These are phyloP conservation scores for Escovopsis sp. DNA, from an alignment of 2,329 filamentous ascomycete species.

Conservation along the genomic window DNA sequence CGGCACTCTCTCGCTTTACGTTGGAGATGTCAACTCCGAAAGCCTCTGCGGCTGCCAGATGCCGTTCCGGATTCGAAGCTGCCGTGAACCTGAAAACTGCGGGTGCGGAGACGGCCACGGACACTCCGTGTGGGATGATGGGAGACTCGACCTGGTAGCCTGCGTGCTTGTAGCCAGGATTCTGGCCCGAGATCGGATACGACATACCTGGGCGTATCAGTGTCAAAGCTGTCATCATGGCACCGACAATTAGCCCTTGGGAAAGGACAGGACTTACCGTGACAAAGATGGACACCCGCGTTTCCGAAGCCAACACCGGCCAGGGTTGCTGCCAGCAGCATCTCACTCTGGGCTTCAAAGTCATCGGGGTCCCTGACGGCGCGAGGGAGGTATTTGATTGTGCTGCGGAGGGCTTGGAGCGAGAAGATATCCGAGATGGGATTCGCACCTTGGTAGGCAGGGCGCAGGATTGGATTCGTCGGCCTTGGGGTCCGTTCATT, in stretches of 20 bases:
- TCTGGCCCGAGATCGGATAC: slow-evolving; percentile 92
- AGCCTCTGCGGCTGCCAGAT: slow-evolving; percentile 73
- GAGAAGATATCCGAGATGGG: slow-evolving; percentile 97
- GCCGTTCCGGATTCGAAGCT: slow-evolving; percentile 80
- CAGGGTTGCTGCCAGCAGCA: slow-evolving; percentile 87
- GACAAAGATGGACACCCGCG: slow-evolving; percentile 74
- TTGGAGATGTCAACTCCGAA: slow-evolving; percentile 84
- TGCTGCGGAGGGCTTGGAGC: slow-evolving; percentile 65
- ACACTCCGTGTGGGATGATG: slow-evolving; percentile 92
- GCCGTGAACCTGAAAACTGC: slow-evolving; percentile 91
- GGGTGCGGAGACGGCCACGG: slow-evolving; percentile 83
- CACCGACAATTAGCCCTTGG: no score
- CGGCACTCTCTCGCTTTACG: slow-evolving; percentile 79
- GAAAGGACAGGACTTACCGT: slow-evolving; percentile 27
- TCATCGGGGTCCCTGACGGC: slow-evolving; percentile 82
- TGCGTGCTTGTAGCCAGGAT: slow-evolving; percentile 71
- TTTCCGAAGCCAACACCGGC: slow-evolving; percentile 96
- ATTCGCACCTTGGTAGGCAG: slow-evolving; percentile 93
- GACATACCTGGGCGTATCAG: slow-evolving; percentile 58
- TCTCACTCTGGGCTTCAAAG: slow-evolving; percentile 81
- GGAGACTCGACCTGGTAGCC: slow-evolving; percentile 68
- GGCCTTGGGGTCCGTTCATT: slow-evolving; percentile 73
- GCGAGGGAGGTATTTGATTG: slow-evolving; percentile 83
- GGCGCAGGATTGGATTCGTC: slow-evolving; percentile 74
- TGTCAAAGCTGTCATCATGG: neutral